Conservation (phyloP, 345 rosid species). For the Citrus mangshanensis region DNA sequence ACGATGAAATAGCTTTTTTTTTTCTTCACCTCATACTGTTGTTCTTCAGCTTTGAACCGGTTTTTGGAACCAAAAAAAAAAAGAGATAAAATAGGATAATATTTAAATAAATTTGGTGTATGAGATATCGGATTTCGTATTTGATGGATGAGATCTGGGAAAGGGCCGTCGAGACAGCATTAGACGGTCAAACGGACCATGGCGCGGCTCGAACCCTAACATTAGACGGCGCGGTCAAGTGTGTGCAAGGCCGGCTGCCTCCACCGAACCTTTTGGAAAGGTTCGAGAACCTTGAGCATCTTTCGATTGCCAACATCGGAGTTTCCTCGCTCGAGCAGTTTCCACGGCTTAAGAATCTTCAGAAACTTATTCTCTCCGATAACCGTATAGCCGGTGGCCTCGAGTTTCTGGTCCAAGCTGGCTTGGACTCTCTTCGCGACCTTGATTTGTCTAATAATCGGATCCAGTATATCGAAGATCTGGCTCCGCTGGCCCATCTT, state of each 20-base stretch:
- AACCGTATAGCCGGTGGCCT: constrained; percentile 69
- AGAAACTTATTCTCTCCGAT: constrained; percentile 63
- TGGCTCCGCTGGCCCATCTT: constrained; percentile 60
- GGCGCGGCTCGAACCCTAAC: constrained; percentile 42
- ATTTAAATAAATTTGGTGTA: not conserved
- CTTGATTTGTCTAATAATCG: constrained; percentile 71
- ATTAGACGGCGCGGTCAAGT: constrained; percentile 78
- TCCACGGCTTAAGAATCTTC: constrained; percentile 52
- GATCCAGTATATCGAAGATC: constrained; percentile 69
- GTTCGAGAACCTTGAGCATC: constrained; percentile 61
- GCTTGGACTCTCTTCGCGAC: constrained; percentile 59
- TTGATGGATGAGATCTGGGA: constrained; percentile 88
- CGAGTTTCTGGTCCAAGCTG: constrained; percentile 60
- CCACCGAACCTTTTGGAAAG: constrained; percentile 47
- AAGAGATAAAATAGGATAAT: not conserved
- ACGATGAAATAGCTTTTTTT: not conserved
- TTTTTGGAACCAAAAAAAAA: not conserved
- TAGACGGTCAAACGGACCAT: constrained; percentile 55
- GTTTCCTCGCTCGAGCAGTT: constrained; percentile 69
- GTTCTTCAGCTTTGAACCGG: not conserved
- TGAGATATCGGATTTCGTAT: constrained; percentile 24
- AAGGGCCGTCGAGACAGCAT: constrained; percentile 63
- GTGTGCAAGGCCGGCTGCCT: constrained; percentile 59
- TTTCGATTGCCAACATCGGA: constrained; percentile 64
- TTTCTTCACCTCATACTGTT: not conserved